Conservation (phyloP, 176 grass and related monocot genomes). For the Carex myosuroides region DNA sequence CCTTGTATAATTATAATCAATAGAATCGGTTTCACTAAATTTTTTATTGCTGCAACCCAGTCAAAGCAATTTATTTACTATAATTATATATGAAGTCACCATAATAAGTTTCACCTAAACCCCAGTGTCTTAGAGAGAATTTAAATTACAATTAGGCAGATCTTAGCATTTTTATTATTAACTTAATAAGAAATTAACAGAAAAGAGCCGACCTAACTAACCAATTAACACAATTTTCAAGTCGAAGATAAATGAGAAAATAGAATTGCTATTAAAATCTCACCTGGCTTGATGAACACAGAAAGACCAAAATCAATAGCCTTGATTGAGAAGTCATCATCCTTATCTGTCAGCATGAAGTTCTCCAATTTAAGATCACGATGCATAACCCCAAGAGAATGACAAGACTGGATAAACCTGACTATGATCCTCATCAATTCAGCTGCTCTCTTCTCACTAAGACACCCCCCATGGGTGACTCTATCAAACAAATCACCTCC, state of each 20-base stretch:
- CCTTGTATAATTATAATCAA: too few relatives aligned
- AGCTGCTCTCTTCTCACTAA: conserved; percentile 79
- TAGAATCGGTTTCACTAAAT: too few relatives aligned
- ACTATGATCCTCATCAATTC: conserved; percentile 83
- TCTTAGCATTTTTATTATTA: neutral
- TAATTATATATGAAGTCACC: neutral
- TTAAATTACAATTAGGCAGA: neutral
- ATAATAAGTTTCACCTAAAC: neutral
- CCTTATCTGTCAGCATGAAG: conserved; percentile 69
- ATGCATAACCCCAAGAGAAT: conserved; percentile 95
- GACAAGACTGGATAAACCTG: conserved; percentile 74
- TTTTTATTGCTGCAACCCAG: too few relatives aligned
- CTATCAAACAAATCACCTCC: conserved; percentile 91
- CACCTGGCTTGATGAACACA: conserved; percentile 82
- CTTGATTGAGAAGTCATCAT: conserved; percentile 82
- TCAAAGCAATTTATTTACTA: too few relatives aligned
- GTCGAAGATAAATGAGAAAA: conserved; percentile 9
- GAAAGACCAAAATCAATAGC: conserved; percentile 97
- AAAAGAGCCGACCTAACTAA: neutral
- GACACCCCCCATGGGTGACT: conserved; percentile 59
- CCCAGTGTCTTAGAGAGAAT: neutral
- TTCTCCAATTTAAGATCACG: conserved; percentile 95
- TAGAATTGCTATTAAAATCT: conserved; percentile 15
- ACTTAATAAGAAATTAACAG: conserved; percentile 2
- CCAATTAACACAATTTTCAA: neutral